A percentile compares a stretch with the other conserved stretches of the same genome.
Conservation (phyloP, 2,329 filamentous ascomycete species). For the Hypoxylon sp. region DNA sequence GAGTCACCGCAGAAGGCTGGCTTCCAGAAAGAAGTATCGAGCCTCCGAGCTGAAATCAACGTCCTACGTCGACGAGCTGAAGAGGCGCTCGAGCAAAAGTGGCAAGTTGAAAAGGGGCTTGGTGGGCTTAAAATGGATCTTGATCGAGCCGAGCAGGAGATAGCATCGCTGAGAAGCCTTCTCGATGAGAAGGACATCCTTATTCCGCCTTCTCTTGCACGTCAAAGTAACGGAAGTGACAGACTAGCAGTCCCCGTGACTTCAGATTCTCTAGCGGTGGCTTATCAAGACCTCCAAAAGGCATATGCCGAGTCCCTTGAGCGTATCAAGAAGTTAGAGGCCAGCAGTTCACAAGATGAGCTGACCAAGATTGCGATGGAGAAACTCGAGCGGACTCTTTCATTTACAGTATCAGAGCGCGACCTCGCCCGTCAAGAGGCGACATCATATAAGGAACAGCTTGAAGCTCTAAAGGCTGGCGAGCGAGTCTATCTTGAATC, state of each 20-base stretch:
- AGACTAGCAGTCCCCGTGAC: constrained; percentile 65
- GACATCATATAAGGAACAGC: constrained; percentile 70
- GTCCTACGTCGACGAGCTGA: constrained; percentile 87
- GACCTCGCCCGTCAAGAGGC: constrained; percentile 78
- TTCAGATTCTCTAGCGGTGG: constrained; percentile 77
- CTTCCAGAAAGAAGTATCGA: constrained; percentile 85
- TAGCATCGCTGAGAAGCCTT: constrained; percentile 81
- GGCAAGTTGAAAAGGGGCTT: constrained; percentile 92
- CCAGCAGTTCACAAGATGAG: constrained; percentile 63
- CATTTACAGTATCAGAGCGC: constrained; percentile 76
- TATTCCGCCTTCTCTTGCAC: constrained; percentile 71
- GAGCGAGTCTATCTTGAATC: constrained; percentile 69
- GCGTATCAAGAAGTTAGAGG: constrained; percentile 74
- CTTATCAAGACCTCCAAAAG: constrained; percentile 81
- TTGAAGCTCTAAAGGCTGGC: constrained; percentile 67
- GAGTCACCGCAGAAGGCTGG: constrained; percentile 78
- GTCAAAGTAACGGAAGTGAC: constrained; percentile 56
- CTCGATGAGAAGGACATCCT: constrained; percentile 86
- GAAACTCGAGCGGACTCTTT: constrained; percentile 75
- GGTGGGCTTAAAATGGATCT: constrained; percentile 94
- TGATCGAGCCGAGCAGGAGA: constrained; percentile 94
- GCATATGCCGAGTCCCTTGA: constrained; percentile 75
- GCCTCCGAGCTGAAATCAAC: constrained; percentile 85
- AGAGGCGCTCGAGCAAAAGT: constrained; percentile 94
- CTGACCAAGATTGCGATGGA: constrained; percentile 73